A percentile compares a stretch with the other conserved stretches of the same genome.
These are phyloP conservation scores for Paramecium pentaurelia DNA, from an alignment of 73 alveolate genomes.

Conservation along the genomic window DNA sequence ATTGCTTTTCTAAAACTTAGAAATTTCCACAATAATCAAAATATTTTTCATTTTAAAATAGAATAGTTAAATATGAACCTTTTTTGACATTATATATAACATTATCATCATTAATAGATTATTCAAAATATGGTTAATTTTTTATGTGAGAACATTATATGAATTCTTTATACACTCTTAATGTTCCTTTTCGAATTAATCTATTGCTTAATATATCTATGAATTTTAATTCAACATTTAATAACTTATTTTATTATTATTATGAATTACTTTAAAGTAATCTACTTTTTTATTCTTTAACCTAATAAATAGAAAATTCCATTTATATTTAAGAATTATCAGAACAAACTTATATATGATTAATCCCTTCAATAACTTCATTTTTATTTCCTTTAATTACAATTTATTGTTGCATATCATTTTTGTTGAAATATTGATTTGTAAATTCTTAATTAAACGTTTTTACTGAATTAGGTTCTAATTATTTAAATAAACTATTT, in stretches of 20 bases:
- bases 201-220: not conserved
- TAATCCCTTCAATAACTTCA: not conserved
- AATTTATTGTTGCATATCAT: not conserved
- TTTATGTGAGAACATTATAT: not conserved
- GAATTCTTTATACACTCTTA: not conserved
- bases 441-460: not conserved
- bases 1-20: not conserved
- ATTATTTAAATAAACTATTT: not conserved
- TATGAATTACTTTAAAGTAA: not conserved
- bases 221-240: not conserved
- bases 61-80: not conserved
- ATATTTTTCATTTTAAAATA: not conserved
- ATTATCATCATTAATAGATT: not conserved
- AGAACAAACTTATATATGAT: not conserved
- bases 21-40: slow-evolving; percentile 3
- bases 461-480: not conserved
- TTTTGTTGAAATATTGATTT: not conserved
- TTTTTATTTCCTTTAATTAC: not conserved
- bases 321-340: not conserved
- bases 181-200: not conserved
- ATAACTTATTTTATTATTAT: not conserved
- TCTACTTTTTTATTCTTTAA: not conserved
- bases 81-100: not conserved
- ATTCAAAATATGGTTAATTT: not conserved
- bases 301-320: not conserved